These are phyloP conservation scores for Backusella westeae DNA, from an alignment of 192 early-diverging fungal species.

Conservation along the genomic window DNA sequence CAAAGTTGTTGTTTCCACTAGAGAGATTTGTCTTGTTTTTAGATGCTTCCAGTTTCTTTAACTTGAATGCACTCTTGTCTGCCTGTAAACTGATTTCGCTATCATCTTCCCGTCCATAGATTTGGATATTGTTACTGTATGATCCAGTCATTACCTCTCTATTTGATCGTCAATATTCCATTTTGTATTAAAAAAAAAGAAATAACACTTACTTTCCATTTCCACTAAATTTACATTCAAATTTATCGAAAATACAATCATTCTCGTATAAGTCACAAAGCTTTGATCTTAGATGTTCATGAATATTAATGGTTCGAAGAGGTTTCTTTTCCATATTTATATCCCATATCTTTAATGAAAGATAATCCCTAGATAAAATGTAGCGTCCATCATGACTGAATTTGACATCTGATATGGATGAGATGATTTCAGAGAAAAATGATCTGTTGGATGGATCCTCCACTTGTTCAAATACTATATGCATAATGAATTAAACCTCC, in stretches of 20 bases:
- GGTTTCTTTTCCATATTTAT: conserved; percentile 96
- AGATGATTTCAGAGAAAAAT: conserved; percentile 99
- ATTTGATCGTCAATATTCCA: background rate
- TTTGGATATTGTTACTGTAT: conserved; percentile 99
- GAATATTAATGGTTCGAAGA: conserved; percentile 93
- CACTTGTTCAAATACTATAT: conserved; percentile 86
- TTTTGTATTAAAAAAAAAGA: too few species aligned
- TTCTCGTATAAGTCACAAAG: conserved; percentile 88
- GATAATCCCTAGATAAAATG: conserved; percentile 95
- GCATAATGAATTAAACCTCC: too few species aligned
- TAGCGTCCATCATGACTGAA: conserved; percentile 96
- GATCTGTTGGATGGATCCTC: conserved; percentile 95
- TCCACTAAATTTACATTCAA: conserved; percentile 97
- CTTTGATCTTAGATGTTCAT: conserved; percentile 93
- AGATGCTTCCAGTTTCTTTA: conserved; percentile 81
- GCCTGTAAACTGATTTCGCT: conserved; percentile 91
- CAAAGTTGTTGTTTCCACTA: conserved; percentile 47
- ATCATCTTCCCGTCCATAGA: conserved; percentile 81
- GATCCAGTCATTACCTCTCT: conserved; percentile 93
- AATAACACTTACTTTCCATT: conserved; percentile 75
- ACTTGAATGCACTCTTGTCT: conserved; percentile 97
- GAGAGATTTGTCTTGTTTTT: conserved; percentile 59
- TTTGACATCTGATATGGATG: conserved; percentile 96
- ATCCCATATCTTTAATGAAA: conserved; percentile 98
- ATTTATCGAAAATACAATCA: conserved; percentile 85